These are phyloP conservation scores for Magnolia kwangsiensis DNA, from an alignment of 164 flowering plant species.

Conservation along the genomic window DNA sequence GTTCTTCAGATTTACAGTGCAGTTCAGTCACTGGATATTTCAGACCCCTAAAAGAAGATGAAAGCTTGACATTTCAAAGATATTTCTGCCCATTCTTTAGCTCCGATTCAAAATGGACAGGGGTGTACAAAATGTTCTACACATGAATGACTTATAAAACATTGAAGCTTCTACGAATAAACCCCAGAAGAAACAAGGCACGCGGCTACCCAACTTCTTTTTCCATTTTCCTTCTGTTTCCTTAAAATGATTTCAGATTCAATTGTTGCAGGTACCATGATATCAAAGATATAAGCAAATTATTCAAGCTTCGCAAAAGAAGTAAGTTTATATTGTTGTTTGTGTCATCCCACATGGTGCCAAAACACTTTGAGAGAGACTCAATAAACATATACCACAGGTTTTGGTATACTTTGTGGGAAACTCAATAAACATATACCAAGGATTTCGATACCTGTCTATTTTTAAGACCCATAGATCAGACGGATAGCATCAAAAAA, in stretches of 20 bases:
- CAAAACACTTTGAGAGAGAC: not conserved
- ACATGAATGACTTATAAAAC: not conserved
- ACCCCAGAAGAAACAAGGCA: no score
- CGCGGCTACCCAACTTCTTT: not conserved
- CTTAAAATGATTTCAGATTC: no score
- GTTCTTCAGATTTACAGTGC: conserved; percentile 17
- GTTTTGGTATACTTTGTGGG: no score
- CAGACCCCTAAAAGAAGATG: conserved; percentile 18
- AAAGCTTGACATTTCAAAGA: conserved; percentile 14
- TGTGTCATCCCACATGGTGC: not conserved
- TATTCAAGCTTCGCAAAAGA: not conserved
- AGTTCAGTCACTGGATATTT: conserved; percentile 18
- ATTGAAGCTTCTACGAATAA: no score
- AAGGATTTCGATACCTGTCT: no score
- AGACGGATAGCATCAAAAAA: no score
- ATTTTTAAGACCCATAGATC: no score
- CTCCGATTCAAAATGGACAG: not conserved
- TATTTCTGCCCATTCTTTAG: not conserved
- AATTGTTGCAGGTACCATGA: no score
- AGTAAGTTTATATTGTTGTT: not conserved
- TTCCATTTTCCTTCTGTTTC: not conserved
- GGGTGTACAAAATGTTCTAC: not conserved
- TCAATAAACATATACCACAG: no score
- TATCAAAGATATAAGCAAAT: not conserved
- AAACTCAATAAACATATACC: no score